These are phyloP conservation scores for Irpex rosettiformis DNA, from an alignment of 1,284 basidiomycete genomes.

Conservation along the genomic window DNA sequence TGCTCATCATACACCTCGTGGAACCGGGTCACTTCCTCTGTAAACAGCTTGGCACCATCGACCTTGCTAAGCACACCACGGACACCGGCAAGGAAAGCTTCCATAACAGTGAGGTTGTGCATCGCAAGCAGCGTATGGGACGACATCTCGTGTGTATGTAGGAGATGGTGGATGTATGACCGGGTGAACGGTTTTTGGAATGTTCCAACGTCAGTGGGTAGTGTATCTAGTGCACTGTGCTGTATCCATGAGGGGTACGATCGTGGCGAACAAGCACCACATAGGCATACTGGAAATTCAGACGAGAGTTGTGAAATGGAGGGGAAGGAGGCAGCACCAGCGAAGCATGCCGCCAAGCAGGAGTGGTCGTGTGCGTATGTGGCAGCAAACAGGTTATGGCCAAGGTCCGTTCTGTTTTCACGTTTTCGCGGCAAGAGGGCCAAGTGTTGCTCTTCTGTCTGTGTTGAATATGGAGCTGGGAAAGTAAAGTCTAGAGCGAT, in stretches of 20 bases:
- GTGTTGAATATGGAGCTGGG: constrained; percentile 37
- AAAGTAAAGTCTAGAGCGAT: constrained; percentile 76
- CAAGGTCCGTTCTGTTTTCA: constrained; percentile 42
- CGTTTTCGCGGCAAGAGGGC: constrained; percentile 8
- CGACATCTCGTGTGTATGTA: constrained; percentile 85
- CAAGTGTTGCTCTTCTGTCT: background rate
- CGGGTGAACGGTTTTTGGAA: constrained; percentile 41
- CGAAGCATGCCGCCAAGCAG: constrained; percentile 40
- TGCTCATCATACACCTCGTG: constrained; percentile 46
- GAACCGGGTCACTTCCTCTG: constrained; percentile 50
- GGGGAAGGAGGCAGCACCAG: constrained; percentile 25
- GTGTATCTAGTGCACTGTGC: constrained; percentile 48
- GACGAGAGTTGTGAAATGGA: constrained; percentile 8
- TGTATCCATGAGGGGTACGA: constrained; percentile 35
- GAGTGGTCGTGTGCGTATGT: constrained; percentile 59
- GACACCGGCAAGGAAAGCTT: constrained; percentile 59
- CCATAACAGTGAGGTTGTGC: constrained; percentile 70
- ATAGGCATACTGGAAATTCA: constrained; percentile 41
- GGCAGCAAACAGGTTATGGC: constrained; percentile 67
- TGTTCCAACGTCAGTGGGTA: background rate
- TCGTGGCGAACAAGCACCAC: constrained; percentile 61
- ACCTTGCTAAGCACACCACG: constrained; percentile 36
- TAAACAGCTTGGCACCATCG: constrained; percentile 31
- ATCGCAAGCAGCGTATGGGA: constrained; percentile 67
- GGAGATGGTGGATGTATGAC: constrained; percentile 79